Evolutionary conservation across 192 early-diverging fungal species (phyloP), one percentile per base, ranked within the genome.

Genomic region (Haplosporangium gracile): DNA sequence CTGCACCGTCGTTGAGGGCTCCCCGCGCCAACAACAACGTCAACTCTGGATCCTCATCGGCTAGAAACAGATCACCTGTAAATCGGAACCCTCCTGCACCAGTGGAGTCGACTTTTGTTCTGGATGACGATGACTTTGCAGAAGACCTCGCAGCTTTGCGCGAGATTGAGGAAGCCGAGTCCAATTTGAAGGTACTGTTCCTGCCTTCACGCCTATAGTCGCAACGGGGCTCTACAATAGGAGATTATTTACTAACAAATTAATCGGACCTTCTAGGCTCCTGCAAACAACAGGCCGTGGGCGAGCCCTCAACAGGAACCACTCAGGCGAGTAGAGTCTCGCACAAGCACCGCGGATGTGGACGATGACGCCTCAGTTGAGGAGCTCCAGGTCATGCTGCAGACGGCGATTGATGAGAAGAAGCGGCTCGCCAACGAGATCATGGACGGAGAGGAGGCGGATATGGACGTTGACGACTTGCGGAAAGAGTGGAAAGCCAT

Each of bases 361-460:
- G 77, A 75, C 22, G 82, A 79, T 11, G 77, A 85, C 34, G 39
- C 77, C 11, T 72, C 77, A 15, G 13, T 79, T 5, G 77, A 85
- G 32, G 82, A 79, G 36, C 72, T 85, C 5, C 77, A 79, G 26
- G 78, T 85, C 22, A 79, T 85, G 82, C 74, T 85, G 1, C 68
- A 79, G 32, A 79, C 82, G 2, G 82, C 82, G 24, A 72, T 79
- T 4, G 82, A 85, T 43, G 82, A 85, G 68, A 85, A 85, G 43
- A 39, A 78, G 39, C 82, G 82, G n/a, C 69, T 85, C 1, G 82
- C 77, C 18, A 78, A 85, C 40, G 55, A 79, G 40, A 79, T 85
- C 40, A 79, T 85, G 82, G 82, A 85, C 13, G 29, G 15, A 15
- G 77, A 85, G 29, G 82, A 85, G 13, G 4, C 55, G 24, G 53